These are phyloP conservation scores for Loxodes magnus DNA, from an alignment of 73 alveolate species.

Conservation along the genomic window DNA sequence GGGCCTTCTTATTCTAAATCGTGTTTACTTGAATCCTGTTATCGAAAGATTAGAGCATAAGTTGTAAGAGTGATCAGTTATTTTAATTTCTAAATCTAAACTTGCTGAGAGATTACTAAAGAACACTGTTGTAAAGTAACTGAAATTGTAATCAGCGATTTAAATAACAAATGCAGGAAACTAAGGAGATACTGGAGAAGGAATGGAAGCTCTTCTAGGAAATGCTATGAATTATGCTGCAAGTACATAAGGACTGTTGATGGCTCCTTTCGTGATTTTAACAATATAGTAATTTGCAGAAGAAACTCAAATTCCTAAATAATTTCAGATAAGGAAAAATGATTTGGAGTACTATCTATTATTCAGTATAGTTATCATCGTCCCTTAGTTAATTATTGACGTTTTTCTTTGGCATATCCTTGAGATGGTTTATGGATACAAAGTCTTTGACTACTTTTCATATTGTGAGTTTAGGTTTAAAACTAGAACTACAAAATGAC, in stretches of 20 bases:
- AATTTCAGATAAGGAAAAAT: conserved; percentile 27
- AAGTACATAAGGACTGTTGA: conserved; percentile 30
- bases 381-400: conserved; percentile 47
- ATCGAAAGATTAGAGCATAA: conserved; percentile 37
- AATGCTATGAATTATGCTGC: conserved; percentile 33
- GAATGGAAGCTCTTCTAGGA: conserved; percentile 45
- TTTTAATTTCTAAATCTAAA: conserved; percentile 16
- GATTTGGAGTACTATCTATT: conserved; percentile 43
- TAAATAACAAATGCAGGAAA: conserved; percentile 22
- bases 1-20: conserved; percentile 24
- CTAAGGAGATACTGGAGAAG: conserved; percentile 47
- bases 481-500: conserved; percentile 37
- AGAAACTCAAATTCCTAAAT: conserved; percentile 57
- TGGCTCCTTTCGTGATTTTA: conserved; percentile 34
- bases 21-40: conserved; percentile 46
- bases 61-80: conserved; percentile 22
- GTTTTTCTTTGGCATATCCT: conserved; percentile 42
- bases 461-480: conserved; percentile 41
- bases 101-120: conserved; percentile 31
- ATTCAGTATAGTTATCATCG: conserved; percentile 30
- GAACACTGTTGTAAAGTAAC: conserved; percentile 18
- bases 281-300: conserved; percentile 37
- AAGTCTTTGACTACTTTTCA: conserved; percentile 52
- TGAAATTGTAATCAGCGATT: conserved; percentile 23
- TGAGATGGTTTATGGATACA: conserved; percentile 48